Base-by-base conservation (phyloP, 164 flowering plant species). In the Aristolochia californica region DNA sequence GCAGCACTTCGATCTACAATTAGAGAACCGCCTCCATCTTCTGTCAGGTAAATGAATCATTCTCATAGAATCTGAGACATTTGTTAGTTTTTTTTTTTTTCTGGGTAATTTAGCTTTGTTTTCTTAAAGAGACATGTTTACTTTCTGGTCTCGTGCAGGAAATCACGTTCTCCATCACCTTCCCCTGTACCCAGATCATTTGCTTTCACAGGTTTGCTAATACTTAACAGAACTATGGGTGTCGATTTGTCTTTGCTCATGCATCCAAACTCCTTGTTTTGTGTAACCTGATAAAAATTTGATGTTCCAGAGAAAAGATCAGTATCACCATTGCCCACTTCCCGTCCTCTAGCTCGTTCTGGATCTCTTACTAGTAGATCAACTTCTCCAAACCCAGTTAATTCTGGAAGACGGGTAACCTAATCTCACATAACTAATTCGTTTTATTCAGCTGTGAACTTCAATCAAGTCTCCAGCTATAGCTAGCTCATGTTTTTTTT, bases 1-100 rank as follows among this genome's bases (percentile, higher is more conserved):
- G 44, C 63, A 85, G 89, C 85, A 63, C 75, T 83, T 45, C 81
- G 81, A 48, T 77, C 85, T 16, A 74, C 86, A 30, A 77, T 78
- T 25, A 68, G 59, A 58, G 86, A 80, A 50, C 72, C 87, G n/a
- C 81, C 90, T 38, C 16, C 77, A 56, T 54, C 63, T 52, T 55
- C 48, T 7, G 58, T 57, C 52, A 64, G 65, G 66, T 69, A 57
- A 49, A 25, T 24, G 5, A 30, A 30, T 26, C 11, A 12, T 26
- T 51, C 23, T 23, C 10, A 20, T 12, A 17, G 24, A 22, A 14
- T 47, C n/a, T 47, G 49, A 47, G 21, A 7, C n/a, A 16, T 47
- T 17, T 47, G 49, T 47, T 3, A 47, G 15, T 16, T 5, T 22
- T 4, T 10, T 11, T 22, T 16, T n/a, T 48, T 12, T 18, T n/a